These are phyloP conservation scores for Acanthamoeba healyi DNA, from an alignment of 208 protist genomes.

Conservation along the genomic window DNA sequence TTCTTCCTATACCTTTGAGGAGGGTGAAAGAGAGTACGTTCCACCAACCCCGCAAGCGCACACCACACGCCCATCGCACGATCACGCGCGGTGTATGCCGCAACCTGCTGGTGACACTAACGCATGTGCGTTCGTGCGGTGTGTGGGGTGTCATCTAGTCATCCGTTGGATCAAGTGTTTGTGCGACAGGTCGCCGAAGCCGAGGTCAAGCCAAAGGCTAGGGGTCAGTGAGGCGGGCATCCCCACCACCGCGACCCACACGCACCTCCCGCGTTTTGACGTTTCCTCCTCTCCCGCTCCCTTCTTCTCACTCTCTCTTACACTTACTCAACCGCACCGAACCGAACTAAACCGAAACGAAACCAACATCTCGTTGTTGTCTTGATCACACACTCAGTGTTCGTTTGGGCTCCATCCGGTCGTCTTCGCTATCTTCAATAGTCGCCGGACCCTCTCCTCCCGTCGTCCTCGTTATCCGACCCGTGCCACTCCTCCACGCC, in stretches of 20 bases:
- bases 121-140: background rate
- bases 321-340: too few species aligned
- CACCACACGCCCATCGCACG: too few species aligned
- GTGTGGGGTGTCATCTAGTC: background rate
- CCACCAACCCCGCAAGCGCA: background rate
- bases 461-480: background rate
- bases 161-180: constrained; percentile 16
- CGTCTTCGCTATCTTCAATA: background rate
- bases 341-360: too few species aligned
- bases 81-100: background rate
- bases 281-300: background rate
- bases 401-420: too few species aligned
- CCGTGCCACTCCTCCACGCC: too few species aligned
- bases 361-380: too few species aligned
- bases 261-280: background rate
- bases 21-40: constrained; percentile 45
- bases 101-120: background rate
- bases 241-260: background rate
- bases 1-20: constrained; percentile 71
- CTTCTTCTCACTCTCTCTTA: too few species aligned
- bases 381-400: too few species aligned
- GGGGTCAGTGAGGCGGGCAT: background rate
- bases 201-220: constrained; percentile 56
- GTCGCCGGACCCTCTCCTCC: too few species aligned
- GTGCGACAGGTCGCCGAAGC: constrained; percentile 14